Evolutionary conservation across 371 early-diverging fungal species (phyloP), one percentile per base, ranked within the genome.

Genomic region (Mucor velutinosus): DNA sequence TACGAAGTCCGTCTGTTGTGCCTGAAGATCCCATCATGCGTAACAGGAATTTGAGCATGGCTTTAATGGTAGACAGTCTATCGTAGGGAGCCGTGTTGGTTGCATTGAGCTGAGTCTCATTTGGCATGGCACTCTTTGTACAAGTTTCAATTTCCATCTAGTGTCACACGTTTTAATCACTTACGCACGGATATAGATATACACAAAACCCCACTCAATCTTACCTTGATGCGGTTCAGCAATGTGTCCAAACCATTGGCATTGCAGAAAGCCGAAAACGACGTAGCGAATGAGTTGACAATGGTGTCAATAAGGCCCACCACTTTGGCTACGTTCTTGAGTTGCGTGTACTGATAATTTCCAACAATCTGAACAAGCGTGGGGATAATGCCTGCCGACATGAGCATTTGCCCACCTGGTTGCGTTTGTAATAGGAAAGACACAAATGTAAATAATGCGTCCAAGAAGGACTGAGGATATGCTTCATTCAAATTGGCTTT

Each of bases 21-120:
- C 93, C 94, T 2, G 92, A 83, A 6, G 92, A 89, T 78, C 96
- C 95, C 91, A 97, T 89, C 91, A 97, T 89, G 66, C 95, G 95
- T n/a, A 93, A 82, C n/a, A 96, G 78, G 67, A 96, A 90, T 79
- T 95, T 93, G 63, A 98, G 84, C 86, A 96, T 86, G n/a, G 94
- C 86, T 60, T 97, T 94, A 29, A 97, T 76, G 53, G 95, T 76
- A 0, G 89, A 85, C 3, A 86, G 71, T 62, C 84, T 70, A 65
- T 89, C 88, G 62, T 86, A 79, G n/a, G 86, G 85, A 7, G 81
- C 77, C 1, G 58, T 66, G 37, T 14, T 37, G 11, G 25, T 51
- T 51, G 51, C 23, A 25, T 23, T 45, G 45, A 45, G 45, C 8
- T 39, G 62, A 25, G 56, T 21, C 0, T 62, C 35, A 2, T 66